A percentile compares a stretch with the other conserved stretches of the same genome.
Conservation (phyloP, 805 yeast species). For the Ogataea angusta region DNA sequence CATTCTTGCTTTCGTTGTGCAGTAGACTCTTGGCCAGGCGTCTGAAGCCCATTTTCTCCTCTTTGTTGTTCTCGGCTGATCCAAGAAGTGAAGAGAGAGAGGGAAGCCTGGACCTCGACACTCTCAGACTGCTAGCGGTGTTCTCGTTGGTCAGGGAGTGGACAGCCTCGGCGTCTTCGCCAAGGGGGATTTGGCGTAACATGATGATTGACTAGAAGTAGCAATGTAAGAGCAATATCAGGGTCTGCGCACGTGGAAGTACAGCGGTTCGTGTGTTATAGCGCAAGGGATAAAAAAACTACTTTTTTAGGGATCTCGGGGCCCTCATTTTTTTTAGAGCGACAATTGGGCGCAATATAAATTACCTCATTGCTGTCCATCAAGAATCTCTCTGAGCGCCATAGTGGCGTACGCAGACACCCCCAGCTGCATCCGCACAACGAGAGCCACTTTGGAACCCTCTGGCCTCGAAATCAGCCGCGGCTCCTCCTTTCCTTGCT, state of each 20-base stretch:
- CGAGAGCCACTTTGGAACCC: constrained; percentile 61
- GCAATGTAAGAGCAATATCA: constrained; percentile 8
- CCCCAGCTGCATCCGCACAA: constrained; percentile 73
- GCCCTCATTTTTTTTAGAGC: constrained; percentile 4
- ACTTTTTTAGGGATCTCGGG: constrained; percentile 5
- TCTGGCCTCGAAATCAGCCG: constrained; percentile 33
- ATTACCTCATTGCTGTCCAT: constrained; percentile 52
- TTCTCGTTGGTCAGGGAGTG: constrained; percentile 12
- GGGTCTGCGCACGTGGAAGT: background rate
- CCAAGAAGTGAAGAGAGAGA: constrained; percentile 21
- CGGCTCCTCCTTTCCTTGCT: constrained; percentile 16
- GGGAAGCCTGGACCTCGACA: constrained; percentile 16
- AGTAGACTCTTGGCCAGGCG: constrained; percentile 26
- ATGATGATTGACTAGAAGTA: constrained; percentile 3
- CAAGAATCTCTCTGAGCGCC: constrained; percentile 92
- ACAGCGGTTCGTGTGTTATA: constrained; percentile 4
- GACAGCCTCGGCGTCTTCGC: constrained; percentile 16
- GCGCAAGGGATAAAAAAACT: constrained; percentile 2
- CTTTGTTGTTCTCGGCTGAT: constrained; percentile 18
- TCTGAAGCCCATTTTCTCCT: constrained; percentile 25
- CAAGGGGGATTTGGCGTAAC: constrained; percentile 20
- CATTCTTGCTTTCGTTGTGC: constrained; percentile 15
- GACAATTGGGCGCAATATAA: constrained; percentile 21
- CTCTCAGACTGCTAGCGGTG: constrained; percentile 13
- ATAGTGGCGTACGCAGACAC: constrained; percentile 94